A percentile compares a stretch with the other conserved stretches of the same genome.
Conservation (phyloP, 768 basidiomycete genomes). For the Kwoniella heveanensis region DNA sequence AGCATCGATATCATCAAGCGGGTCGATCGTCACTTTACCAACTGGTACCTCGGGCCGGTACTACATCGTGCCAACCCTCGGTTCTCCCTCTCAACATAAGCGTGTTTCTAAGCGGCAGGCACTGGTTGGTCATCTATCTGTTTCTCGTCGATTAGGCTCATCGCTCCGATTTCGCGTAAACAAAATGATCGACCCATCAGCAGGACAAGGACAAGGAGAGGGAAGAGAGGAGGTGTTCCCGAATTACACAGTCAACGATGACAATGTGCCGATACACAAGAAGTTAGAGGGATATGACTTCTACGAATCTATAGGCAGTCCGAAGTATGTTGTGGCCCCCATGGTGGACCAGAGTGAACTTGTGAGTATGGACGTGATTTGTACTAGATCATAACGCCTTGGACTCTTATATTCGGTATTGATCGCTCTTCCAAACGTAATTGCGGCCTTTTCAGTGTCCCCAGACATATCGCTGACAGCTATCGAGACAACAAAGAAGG, state of each 20-base stretch:
- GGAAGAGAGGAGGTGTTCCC: conserved; percentile 9
- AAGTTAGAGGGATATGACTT: conserved; percentile 73
- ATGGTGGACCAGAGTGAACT: conserved; percentile 99
- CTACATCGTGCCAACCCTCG: too few relatives aligned
- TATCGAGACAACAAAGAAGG: too few relatives aligned
- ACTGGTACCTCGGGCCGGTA: neutral
- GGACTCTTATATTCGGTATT: too few relatives aligned
- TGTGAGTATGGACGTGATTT: conserved; percentile 69
- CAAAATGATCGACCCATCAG: neutral
- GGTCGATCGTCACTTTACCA: too few relatives aligned
- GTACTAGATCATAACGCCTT: too few relatives aligned
- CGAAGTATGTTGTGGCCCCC: conserved; percentile 88
- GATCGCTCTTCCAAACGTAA: too few relatives aligned
- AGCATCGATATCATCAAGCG: too few relatives aligned
- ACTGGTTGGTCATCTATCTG: too few relatives aligned
- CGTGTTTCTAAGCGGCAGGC: too few relatives aligned
- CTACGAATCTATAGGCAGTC: conserved; percentile 76
- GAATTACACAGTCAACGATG: conserved; percentile 8
- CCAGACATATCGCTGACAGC: too few relatives aligned
- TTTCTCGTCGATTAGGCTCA: neutral
- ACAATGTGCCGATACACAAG: conserved; percentile 11
- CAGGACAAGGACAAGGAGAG: neutral
- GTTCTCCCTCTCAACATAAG: neutral
- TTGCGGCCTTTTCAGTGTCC: too few relatives aligned
- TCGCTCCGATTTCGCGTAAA: neutral